phyloP scores from a whole-genome alignment of 2,329 filamentous ascomycete species.

The Zasmidium angulare region DNA sequence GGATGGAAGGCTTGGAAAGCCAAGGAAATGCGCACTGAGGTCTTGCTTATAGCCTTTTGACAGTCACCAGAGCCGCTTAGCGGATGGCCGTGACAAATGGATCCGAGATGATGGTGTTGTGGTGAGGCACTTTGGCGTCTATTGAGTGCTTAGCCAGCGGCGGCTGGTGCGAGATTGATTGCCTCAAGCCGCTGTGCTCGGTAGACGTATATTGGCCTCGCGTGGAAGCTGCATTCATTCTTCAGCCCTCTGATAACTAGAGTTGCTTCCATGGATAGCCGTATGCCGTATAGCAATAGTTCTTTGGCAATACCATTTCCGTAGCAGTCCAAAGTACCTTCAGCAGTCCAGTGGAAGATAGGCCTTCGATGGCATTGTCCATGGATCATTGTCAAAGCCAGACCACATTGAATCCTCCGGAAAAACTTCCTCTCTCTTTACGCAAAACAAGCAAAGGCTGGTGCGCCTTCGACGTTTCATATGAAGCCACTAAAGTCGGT shows the following conservation, averaged over 20 bases:
- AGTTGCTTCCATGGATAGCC: no score
- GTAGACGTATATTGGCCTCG: background rate
- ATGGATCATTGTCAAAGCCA: no score
- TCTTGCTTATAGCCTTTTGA: background rate
- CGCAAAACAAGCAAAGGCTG: background rate
- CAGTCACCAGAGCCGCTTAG: background rate
- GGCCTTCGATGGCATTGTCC: no score
- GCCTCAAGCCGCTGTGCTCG: background rate
- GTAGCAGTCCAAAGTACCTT: no score
- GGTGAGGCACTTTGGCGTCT: background rate
- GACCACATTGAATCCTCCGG: background rate
- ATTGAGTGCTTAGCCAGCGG: background rate
- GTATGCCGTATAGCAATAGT: no score
- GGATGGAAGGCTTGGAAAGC: conserved; percentile 2
- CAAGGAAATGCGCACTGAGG: conserved; percentile 1
- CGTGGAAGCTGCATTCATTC: no score
- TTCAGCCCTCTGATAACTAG: no score
- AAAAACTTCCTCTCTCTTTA: background rate
- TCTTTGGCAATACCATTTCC: no score
- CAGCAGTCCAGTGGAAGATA: no score
- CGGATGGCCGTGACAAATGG: background rate
- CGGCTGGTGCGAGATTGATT: background rate
- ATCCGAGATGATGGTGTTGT: background rate
- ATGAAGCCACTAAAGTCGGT: background rate
- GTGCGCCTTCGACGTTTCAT: background rate